Evolutionary conservation across 768 basidiomycete genomes (phyloP), one percentile per base, ranked within the genome.

Genomic region (Cyathus striatus): DNA sequence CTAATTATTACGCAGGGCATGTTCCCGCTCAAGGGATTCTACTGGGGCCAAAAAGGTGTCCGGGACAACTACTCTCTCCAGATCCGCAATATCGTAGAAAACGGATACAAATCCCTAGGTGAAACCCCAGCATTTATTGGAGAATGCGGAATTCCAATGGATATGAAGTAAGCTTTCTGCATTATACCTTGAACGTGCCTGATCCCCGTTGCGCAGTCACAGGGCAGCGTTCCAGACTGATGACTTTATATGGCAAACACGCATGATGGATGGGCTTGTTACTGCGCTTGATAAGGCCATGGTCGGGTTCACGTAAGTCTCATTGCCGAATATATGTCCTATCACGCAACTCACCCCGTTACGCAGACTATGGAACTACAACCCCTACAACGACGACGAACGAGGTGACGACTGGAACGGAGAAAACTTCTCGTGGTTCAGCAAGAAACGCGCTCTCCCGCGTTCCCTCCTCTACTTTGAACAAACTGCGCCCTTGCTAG

Each of bases 381-480:
- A 97, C 54, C 87, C 94, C 0, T 68, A 73, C 40, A 98, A 97
- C 62, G 73, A 76, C 27, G 93, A 97, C 58, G 52, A 61, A 14
- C 53, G 62, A 20, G 95, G 95, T 13, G 94, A 97, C 58, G 64
- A 82, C 58, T 96, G 94, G 94, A 95, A 94, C 53, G 90, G 88
- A 41, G 94, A 99, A 63, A 96, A 94, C 65, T 97, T 99, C 59
- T 92, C 90, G 1, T 96, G 90, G 90, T 97, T 91, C 73, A 81
- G 81, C 53, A 65, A 68, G 33, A 63, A 60, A 25, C 78, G 83
- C 13, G 80, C 75, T 1, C 65, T 79, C 39, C 84, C 76, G 1
- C 55, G 72, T 0, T 74, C 73, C 0, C 56, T 80, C 30, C 68
- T 85, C 10, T 74, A 73, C 49, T 72, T 75, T 43, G 71, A 75